Percentiles rank a stretch among this genome's conserved stretches.
phyloP scores from a whole-genome alignment of 2,329 filamentous ascomycete species.

The Zopfia rhizophila region DNA sequence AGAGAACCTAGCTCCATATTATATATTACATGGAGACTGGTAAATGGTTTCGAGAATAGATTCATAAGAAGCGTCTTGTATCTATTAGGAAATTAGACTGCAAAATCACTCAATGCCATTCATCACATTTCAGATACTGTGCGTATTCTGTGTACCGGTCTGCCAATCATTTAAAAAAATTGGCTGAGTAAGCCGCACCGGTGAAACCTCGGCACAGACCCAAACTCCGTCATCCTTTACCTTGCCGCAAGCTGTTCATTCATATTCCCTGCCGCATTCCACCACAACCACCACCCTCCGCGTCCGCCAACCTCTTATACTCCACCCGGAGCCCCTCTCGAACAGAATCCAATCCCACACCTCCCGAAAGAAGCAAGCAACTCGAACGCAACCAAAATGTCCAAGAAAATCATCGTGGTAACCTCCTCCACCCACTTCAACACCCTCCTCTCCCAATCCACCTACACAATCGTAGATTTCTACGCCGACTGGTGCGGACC shows the following conservation, averaged over 20 bases:
- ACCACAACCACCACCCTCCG: constrained; percentile 1
- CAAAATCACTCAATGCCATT: too few species aligned
- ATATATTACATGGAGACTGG: too few species aligned
- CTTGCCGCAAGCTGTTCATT: constrained; percentile 34
- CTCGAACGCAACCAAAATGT: constrained; percentile 10
- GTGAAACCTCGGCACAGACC: too few species aligned
- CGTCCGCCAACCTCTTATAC: not conserved
- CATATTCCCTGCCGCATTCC: constrained; percentile 17
- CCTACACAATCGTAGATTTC: constrained; percentile 62
- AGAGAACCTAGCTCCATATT: too few species aligned
- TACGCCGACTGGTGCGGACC: constrained; percentile 68
- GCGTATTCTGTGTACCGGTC: too few species aligned
- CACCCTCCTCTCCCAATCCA: constrained; percentile 45
- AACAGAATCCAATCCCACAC: not conserved
- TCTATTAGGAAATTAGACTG: too few species aligned
- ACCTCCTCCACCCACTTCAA: constrained; percentile 48
- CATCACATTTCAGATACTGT: too few species aligned
- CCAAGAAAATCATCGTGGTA: constrained; percentile 42
- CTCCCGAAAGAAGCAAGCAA: not conserved
- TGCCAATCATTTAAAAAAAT: too few species aligned
- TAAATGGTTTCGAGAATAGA: too few species aligned
- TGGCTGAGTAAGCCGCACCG: too few species aligned
- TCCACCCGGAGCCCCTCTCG: constrained; percentile 1
- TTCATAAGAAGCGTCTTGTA: too few species aligned
- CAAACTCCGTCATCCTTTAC: too few species aligned